Base-by-base conservation (phyloP, 179 eudicot species). In the Beta macrorhiza region DNA sequence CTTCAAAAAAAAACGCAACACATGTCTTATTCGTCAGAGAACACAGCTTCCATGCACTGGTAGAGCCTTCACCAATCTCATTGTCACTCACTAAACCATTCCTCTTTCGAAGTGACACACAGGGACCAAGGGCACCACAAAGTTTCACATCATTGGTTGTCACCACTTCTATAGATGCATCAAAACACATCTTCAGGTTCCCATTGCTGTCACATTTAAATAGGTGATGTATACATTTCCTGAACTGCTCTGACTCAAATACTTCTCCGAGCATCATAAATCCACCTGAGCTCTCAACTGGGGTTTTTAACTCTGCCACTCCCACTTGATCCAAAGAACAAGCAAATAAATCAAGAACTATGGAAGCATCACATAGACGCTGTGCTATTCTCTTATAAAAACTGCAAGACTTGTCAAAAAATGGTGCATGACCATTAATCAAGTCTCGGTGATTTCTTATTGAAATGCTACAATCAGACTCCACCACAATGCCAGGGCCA, bases 311-410 rank as follows among this genome's bases (percentile, higher is more conserved):
- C 84, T 97, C 99, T 44, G 97, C 93, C 73, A 91, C 95, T 82
- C 99, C 99, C 63, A 97, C 95, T 92, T 97, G 99, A 89, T 94
- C 99, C 77, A 94, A 90, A 85, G 99, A 91, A 84, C 97, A 97
- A 70, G 99, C 98, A 88, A 97, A 97, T 70, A 97, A 87, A 91
- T 97, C 99, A 71, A 97, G 97, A 85, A 89, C 87, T 75, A 92
- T 85, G n/a, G 98, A 94, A 14, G 90, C 83, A 83, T 90, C 87
- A 52, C 87, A 86, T 79, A 94, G 83, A 78, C 90, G 93, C 70
- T 84, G 84, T 19, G 93, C 88, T 74, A 97, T 55, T 57, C 83
- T 81, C 85, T 88, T 86, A 84, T 92, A 97, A 79, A 89, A 94
- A 53, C 84, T 86, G 59, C 91, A 71, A 0, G 99, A 91, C 80